Conservation (phyloP, 2,329 filamentous ascomycete genomes). For the Verticillium tricorpus region DNA sequence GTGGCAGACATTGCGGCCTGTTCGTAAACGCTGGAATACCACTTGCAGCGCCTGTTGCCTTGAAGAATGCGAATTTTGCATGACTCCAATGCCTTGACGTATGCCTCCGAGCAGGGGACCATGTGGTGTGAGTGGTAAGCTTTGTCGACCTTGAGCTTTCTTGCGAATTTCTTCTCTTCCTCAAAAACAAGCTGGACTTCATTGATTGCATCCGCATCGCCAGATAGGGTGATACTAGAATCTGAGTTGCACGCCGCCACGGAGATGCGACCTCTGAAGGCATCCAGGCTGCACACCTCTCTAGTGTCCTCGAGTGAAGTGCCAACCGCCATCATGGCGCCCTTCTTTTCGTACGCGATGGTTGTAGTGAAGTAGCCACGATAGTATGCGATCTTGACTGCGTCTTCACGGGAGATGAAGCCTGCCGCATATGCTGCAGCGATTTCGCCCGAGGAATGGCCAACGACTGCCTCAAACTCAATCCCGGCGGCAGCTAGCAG, state of each 20-base stretch:
- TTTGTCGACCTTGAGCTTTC: constrained; percentile 30
- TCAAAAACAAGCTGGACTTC: constrained; percentile 20
- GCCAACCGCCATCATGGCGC: constrained; percentile 18
- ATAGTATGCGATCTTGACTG: constrained; percentile 33
- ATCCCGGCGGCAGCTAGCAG: constrained; percentile 27
- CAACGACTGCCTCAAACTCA: constrained; percentile 27
- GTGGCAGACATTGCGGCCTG: neutral
- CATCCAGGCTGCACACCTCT: constrained; percentile 16
- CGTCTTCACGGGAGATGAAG: constrained; percentile 25
- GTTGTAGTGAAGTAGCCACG: constrained; percentile 22
- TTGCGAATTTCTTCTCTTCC: constrained; percentile 20
- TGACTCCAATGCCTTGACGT: neutral
- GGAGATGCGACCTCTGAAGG: constrained; percentile 13
- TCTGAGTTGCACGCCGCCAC: constrained; percentile 20
- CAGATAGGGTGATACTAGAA: constrained; percentile 22
- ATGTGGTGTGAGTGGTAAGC: constrained; percentile 30
- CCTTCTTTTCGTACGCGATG: constrained; percentile 14
- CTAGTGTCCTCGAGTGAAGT: constrained; percentile 12
- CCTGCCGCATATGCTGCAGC: constrained; percentile 38
- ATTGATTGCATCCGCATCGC: constrained; percentile 17
- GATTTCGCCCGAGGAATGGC: constrained; percentile 40
- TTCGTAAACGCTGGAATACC: constrained; percentile 4
- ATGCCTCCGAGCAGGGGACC: neutral
- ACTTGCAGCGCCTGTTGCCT: neutral
- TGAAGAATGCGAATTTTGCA: neutral